Evolutionary conservation across 495 filamentous ascomycete species (phyloP), one percentile per base, ranked within the genome.

Genomic region (Venustampulla echinocandica): DNA sequence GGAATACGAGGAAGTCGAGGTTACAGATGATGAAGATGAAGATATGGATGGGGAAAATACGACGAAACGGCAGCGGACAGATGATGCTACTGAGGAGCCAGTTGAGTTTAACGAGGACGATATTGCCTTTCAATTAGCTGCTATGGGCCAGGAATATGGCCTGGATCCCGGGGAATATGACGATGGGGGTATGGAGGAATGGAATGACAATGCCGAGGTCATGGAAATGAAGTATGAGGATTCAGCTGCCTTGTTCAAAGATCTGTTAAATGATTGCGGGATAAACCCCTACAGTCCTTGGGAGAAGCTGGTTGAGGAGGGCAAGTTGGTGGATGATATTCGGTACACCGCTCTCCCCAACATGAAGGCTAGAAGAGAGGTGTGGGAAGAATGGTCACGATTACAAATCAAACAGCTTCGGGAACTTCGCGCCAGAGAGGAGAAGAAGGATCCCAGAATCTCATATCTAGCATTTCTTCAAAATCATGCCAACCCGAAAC

Each of bases 91-190:
- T 14, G 63, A 65, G 14, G 69, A 80, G 19, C 81, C 85, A 0
- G 60, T 94, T 32, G 92, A 98, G 54, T 96, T 97, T 58, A 85
- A 86, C 20, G 92, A 97, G 60, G 90, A 90, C 34, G 93, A 98
- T 59, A 90, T 98, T 49, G 89, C 85, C 24, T 90, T 84, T 54
- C 92, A 98, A 59, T 71, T 98, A 7, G 84, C 83, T 11, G 79
- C 80, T 9, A 93, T 96, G 87, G 34, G 69, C 53, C 34, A 67
- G 63, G 25, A 65, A 61, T 49, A 61, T 38, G 57, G 56, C 9
- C 22, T 80, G 10, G 79, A 82, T 35, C 74, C 74, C n/a, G 78
- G 70, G 11, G 85, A 89, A 60, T 85, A 81, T 49, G 82, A 83
- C 30, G 74, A 80, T 35, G n/a, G n/a, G n/a, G 75, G 70, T 2